Evolutionary conservation across 2,329 filamentous ascomycete species (phyloP).

Genomic region (Cryphonectria naterciae): DNA sequence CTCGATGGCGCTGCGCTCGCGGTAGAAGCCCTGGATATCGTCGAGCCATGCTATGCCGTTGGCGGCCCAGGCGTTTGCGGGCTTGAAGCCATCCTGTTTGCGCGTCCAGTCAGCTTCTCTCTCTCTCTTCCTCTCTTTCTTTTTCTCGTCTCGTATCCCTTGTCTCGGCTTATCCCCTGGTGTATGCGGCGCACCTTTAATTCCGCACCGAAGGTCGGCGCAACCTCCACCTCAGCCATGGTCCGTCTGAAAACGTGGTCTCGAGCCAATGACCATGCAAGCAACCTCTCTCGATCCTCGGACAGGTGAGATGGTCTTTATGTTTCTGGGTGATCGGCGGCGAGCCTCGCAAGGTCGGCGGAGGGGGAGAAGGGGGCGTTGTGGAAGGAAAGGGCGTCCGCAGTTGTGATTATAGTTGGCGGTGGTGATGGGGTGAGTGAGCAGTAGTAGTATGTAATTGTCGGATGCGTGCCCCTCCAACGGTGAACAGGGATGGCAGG

Average conservation of each 20-base stretch:
- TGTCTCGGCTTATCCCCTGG: slow-evolving; percentile 1
- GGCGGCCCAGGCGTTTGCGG: slow-evolving; percentile 88
- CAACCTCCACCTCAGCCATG: slow-evolving; percentile 83
- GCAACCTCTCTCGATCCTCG: not conserved
- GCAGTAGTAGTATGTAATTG: not conserved
- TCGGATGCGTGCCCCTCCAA: slow-evolving; percentile 23
- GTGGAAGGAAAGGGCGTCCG: not conserved
- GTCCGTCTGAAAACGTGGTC: slow-evolving; percentile 33
- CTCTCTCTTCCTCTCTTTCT: not conserved
- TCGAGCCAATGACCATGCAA: slow-evolving; percentile 28
- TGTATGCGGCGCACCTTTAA: slow-evolving; percentile 70
- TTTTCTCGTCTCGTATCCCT: not conserved
- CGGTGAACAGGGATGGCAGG: slow-evolving; percentile 13
- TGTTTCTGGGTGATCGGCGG: not conserved
- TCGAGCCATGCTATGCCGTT: slow-evolving; percentile 94
- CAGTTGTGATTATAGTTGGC: not conserved
- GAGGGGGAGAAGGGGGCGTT: not conserved
- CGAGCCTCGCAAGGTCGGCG: slow-evolving; percentile 14
- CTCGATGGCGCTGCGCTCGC: slow-evolving; percentile 90
- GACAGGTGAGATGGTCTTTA: not conserved
- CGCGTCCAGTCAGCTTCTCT: slow-evolving; percentile 23
- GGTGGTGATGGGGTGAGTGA: not conserved
- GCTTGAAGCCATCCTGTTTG: slow-evolving; percentile 89
- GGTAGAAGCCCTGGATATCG: slow-evolving; percentile 96
- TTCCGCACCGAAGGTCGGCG: slow-evolving; percentile 89